These are phyloP conservation scores for Pseudocercospora crystallina DNA, from an alignment of 2,329 filamentous ascomycete species.

Conservation along the genomic window DNA sequence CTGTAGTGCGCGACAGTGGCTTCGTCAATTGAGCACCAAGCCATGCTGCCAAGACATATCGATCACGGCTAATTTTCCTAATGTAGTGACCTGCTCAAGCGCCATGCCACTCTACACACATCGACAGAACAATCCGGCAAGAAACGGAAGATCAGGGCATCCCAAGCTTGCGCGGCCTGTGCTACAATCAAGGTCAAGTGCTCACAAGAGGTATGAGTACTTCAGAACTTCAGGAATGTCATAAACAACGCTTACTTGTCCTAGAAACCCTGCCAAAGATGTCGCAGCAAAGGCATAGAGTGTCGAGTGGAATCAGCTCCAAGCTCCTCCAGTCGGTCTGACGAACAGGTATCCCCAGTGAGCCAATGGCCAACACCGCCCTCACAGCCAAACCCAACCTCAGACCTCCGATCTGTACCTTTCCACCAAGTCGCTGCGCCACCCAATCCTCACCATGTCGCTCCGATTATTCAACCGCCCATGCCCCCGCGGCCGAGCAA, in stretches of 20 bases:
- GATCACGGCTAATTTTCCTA: too few relatives aligned
- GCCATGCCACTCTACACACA: slow-evolving; percentile 21
- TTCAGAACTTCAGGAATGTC: too few relatives aligned
- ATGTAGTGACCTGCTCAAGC: slow-evolving; percentile 18
- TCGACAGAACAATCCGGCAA: slow-evolving; percentile 21
- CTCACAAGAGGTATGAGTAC: slow-evolving; percentile 14
- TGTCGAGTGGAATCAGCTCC: slow-evolving; percentile 19
- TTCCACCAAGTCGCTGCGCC: not conserved
- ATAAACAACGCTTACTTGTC: too few relatives aligned
- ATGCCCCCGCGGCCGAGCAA: not conserved
- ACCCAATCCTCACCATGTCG: not conserved
- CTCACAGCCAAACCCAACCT: slow-evolving; percentile 1
- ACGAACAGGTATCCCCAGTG: slow-evolving; percentile 4
- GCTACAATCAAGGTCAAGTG: slow-evolving; percentile 25
- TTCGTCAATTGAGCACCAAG: too few relatives aligned
- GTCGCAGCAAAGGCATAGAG: slow-evolving; percentile 20
- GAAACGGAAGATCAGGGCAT: slow-evolving; percentile 24
- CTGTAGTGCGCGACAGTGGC: too few relatives aligned
- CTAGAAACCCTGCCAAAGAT: slow-evolving; percentile 11
- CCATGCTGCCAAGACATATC: too few relatives aligned
- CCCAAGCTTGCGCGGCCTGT: slow-evolving; percentile 23
- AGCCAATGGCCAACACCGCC: slow-evolving; percentile 11
- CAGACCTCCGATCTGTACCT: not conserved
- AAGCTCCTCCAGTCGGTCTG: not conserved
- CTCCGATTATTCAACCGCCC: not conserved